Evolutionary conservation across 139 green algal species (phyloP).

Genomic region (Micractinium conductrix): DNA sequence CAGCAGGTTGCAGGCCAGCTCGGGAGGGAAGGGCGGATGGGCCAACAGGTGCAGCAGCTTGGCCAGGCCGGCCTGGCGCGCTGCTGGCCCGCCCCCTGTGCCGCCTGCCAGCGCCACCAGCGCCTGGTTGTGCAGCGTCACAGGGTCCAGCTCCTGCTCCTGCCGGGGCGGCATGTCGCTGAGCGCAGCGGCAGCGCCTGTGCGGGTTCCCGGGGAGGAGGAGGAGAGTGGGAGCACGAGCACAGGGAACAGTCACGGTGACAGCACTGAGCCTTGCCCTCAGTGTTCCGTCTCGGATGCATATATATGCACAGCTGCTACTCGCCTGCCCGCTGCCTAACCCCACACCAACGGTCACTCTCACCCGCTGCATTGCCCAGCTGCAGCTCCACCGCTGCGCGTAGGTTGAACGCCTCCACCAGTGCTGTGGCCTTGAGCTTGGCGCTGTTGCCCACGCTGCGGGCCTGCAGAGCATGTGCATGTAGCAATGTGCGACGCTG

Average conservation of each 20-base stretch:
- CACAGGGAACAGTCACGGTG: too few relatives aligned
- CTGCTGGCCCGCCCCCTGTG: background rate
- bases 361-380: conserved; percentile 46
- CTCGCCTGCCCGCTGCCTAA: too few relatives aligned
- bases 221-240: background rate
- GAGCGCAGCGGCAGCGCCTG: conserved; percentile 76
- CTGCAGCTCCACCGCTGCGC: conserved; percentile 84
- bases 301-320: too few relatives aligned
- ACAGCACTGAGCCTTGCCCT: too few relatives aligned
- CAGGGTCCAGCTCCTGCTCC: conserved; percentile 89
- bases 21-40: conserved; percentile 79
- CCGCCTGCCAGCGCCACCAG: conserved; percentile 6
- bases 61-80: conserved; percentile 57
- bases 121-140: conserved; percentile 87
- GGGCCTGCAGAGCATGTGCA: conserved; percentile 32
- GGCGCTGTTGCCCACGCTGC: conserved; percentile 86
- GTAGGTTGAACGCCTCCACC: conserved; percentile 93
- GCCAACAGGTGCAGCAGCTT: conserved; percentile 90
- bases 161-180: conserved; percentile 81
- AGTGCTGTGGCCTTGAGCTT: conserved; percentile 82
- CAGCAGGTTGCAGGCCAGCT: conserved; percentile 89
- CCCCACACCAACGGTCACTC: too few relatives aligned
- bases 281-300: too few relatives aligned
- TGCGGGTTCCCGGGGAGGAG: conserved; percentile 32
- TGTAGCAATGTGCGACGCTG: too few relatives aligned